Evolutionary conservation across 1,284 basidiomycete genomes (phyloP).

Genomic region (Microbotryum violaceum): DNA sequence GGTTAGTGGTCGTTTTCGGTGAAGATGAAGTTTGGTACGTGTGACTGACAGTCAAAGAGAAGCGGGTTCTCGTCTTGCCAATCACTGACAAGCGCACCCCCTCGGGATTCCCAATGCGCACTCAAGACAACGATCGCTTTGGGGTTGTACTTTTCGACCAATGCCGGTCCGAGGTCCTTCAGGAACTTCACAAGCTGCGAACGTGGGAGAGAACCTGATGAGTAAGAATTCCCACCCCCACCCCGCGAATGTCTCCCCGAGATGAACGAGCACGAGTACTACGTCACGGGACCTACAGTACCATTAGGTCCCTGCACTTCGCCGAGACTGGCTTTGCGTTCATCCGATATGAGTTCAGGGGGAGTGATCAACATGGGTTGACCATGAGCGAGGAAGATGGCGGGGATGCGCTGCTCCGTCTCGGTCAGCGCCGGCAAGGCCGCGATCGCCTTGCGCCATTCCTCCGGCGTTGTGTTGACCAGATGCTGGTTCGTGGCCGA

Average conservation of each 20-base stretch:
- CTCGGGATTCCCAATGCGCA: slow-evolving; percentile 65
- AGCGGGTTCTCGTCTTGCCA: slow-evolving; percentile 65
- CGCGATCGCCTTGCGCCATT: slow-evolving; percentile 56
- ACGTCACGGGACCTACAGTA: too few species aligned
- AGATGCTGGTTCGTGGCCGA: background rate
- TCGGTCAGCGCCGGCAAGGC: slow-evolving; percentile 52
- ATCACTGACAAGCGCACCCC: slow-evolving; percentile 59
- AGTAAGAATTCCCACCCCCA: slow-evolving; percentile 2
- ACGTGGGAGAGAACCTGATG: background rate
- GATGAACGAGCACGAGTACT: too few species aligned
- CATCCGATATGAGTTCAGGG: too few species aligned
- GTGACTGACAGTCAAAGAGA: slow-evolving; percentile 49
- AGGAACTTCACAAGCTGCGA: slow-evolving; percentile 53
- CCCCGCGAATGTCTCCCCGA: slow-evolving; percentile 26
- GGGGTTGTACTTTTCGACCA: slow-evolving; percentile 62
- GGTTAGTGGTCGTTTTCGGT: background rate
- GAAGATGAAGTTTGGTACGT: too few species aligned
- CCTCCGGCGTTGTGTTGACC: slow-evolving; percentile 35
- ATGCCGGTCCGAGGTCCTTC: slow-evolving; percentile 56
- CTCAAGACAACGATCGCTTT: slow-evolving; percentile 69
- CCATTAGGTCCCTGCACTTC: too few species aligned
- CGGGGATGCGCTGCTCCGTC: slow-evolving; percentile 51
- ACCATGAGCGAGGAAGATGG: slow-evolving; percentile 68
- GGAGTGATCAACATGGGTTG: slow-evolving; percentile 26
- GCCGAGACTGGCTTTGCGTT: too few species aligned